phyloP scores from a whole-genome alignment of 176 grass and related monocot genomes.

The Musa troglodytarum region DNA sequence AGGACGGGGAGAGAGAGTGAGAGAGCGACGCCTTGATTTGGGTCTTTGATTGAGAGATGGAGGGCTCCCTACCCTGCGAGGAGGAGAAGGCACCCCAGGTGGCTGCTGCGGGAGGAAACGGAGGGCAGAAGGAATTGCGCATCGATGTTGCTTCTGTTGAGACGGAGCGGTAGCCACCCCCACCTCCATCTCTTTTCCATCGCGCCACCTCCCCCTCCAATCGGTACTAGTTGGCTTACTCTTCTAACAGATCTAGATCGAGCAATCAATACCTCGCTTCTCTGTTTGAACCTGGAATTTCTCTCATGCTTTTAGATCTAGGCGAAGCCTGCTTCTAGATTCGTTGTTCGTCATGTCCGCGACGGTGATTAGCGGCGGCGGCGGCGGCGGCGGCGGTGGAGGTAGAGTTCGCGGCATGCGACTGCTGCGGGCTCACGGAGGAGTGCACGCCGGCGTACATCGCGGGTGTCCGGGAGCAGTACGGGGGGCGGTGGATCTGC shows the following conservation, averaged over 20 bases:
- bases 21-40: not conserved
- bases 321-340: not conserved
- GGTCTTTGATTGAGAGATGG: not conserved
- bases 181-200: no score
- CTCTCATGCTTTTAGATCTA: not conserved
- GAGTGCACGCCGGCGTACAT: conserved; percentile 9
- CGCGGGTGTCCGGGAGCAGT: not conserved
- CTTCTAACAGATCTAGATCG: not conserved
- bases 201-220: not conserved
- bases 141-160: not conserved
- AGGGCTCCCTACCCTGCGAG: not conserved
- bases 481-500: conserved; percentile 4
- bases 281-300: not conserved
- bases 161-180: not conserved
- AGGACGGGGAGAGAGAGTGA: not conserved
- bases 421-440: conserved; percentile 9
- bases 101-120: not conserved
- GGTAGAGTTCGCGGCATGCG: not conserved
- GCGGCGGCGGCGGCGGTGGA: not conserved
- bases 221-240: not conserved
- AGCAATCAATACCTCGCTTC: not conserved
- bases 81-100: not conserved
- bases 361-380: not conserved
- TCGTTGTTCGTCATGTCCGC: not conserved
- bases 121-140: not conserved